Conservation (phyloP, 495 filamentous ascomycete genomes). For the Trichoderma erinaceum region DNA sequence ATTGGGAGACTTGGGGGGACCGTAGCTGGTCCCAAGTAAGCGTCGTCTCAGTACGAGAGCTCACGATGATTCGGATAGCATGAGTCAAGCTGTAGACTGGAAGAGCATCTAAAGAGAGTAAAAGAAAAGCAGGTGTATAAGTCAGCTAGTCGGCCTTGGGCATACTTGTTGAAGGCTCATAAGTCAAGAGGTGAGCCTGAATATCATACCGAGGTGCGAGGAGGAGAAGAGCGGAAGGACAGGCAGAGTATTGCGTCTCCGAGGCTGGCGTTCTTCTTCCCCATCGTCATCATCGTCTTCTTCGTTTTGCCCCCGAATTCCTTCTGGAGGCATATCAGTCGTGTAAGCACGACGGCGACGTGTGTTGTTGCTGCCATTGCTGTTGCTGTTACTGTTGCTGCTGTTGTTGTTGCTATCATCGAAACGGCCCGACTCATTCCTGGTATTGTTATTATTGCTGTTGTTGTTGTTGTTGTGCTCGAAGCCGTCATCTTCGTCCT, state of each 20-base stretch:
- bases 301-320: constrained; percentile 30
- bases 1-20: constrained; percentile 91
- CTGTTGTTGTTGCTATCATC: background rate
- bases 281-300: constrained; percentile 39
- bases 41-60: constrained; percentile 79
- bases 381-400: background rate
- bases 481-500: constrained; percentile 39
- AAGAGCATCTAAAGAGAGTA: constrained; percentile 38
- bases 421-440: too few species aligned
- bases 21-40: constrained; percentile 93
- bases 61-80: constrained; percentile 74
- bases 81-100: constrained; percentile 89
- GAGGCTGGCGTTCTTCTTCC: constrained; percentile 46
- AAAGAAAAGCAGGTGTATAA: background rate
- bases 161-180: constrained; percentile 5
- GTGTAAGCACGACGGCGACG: constrained; percentile 22
- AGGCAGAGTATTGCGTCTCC: constrained; percentile 45
- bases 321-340: constrained; percentile 40
- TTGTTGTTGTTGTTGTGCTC: background rate
- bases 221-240: constrained; percentile 81
- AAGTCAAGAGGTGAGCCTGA: background rate
- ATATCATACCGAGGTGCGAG: constrained; percentile 61
- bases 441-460: background rate
- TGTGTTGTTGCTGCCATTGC: background rate
- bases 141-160: background rate